Conservation (phyloP, 148 eudicot species). For the Rhododendron molle region DNA sequence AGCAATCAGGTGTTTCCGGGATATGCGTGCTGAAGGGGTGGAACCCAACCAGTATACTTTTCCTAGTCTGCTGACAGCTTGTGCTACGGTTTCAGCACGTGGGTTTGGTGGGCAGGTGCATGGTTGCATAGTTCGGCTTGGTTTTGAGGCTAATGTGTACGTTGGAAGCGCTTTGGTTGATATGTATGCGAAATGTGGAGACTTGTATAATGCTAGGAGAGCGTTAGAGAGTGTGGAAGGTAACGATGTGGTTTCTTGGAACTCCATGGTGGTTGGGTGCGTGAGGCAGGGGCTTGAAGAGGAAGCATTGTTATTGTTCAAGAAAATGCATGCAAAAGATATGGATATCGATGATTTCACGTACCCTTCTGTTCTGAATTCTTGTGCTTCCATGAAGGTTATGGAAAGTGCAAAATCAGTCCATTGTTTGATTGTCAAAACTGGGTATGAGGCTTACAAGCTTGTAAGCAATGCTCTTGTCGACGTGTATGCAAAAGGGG, state of each 20-base stretch:
- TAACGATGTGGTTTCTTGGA: conserved; percentile 27
- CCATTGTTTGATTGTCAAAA: conserved; percentile 58
- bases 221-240: conserved; percentile 40
- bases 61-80: conserved; percentile 59
- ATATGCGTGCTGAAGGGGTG: conserved; percentile 54
- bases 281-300: conserved; percentile 49
- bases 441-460: conserved; percentile 48
- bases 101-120: conserved; percentile 65
- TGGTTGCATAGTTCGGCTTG: conserved; percentile 44
- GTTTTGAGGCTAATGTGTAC: conserved; percentile 50
- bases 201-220: conserved; percentile 43
- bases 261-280: conserved; percentile 38
- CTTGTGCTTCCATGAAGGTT: conserved; percentile 40
- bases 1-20: conserved; percentile 49
- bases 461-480: conserved; percentile 75
- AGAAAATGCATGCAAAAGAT: conserved; percentile 47
- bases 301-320: conserved; percentile 57
- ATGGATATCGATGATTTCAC: conserved; percentile 67
- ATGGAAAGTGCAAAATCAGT: conserved; percentile 35
- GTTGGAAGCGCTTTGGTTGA: conserved; percentile 64
- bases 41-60: conserved; percentile 68
- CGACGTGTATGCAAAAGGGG: conserved; percentile 69
- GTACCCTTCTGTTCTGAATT: conserved; percentile 59
- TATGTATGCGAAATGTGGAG: conserved; percentile 75
- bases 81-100: conserved; percentile 32